phyloP scores from a whole-genome alignment of 768 basidiomycete genomes.

The Termitomyces sp. region DNA sequence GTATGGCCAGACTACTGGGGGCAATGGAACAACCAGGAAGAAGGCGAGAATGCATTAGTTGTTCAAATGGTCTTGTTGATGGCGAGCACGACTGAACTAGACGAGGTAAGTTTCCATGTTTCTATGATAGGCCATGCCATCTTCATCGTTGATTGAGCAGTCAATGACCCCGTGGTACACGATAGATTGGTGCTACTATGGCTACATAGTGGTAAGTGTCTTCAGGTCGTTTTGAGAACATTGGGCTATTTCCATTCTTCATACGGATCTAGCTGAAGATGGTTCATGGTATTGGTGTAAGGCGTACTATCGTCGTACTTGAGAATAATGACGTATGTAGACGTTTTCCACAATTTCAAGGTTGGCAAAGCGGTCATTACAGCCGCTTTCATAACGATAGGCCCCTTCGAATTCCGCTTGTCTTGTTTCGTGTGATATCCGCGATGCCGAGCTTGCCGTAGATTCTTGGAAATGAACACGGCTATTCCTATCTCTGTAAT shows the following conservation, averaged over 20 bases:
- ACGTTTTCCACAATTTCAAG: neutral
- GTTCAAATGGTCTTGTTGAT: conserved; percentile 2
- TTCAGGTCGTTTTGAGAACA: neutral
- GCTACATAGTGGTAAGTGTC: neutral
- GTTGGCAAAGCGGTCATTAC: neutral
- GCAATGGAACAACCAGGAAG: conserved; percentile 41
- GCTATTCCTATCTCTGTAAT: too few species aligned
- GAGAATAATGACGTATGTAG: neutral
- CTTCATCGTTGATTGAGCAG: neutral
- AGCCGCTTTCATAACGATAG: too few species aligned
- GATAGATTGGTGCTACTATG: neutral
- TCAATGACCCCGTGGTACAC: neutral
- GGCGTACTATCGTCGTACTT: neutral
- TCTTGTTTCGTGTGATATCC: too few species aligned
- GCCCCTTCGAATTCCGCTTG: too few species aligned
- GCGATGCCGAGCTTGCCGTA: too few species aligned
- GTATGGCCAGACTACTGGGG: conserved; percentile 30
- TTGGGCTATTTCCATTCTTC: neutral
- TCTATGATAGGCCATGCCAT: neutral
- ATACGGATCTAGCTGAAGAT: neutral
- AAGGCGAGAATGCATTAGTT: conserved; percentile 49
- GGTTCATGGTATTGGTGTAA: neutral
- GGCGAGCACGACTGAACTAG: neutral
- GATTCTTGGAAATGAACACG: too few species aligned
- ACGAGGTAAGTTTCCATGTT: conserved; percentile 3